These are phyloP conservation scores for Gymnopilus junonius DNA, from an alignment of 768 basidiomycete species.

Conservation along the genomic window DNA sequence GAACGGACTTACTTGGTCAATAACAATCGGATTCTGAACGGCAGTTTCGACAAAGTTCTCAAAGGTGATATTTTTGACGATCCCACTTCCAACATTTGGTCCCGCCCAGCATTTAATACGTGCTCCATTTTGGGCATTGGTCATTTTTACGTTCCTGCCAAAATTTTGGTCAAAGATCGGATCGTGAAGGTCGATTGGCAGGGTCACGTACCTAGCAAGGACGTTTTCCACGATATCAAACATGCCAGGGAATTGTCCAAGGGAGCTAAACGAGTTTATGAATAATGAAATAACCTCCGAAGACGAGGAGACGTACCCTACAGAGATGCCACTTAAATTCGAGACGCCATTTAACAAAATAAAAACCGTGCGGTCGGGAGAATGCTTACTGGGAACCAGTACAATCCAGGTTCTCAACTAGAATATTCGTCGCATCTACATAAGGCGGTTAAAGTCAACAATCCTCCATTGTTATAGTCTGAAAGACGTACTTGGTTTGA, in stretches of 20 bases:
- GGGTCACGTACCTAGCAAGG: slow-evolving; percentile 41
- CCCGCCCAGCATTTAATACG: slow-evolving; percentile 74
- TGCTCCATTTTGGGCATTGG: slow-evolving; percentile 67
- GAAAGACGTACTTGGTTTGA: slow-evolving; percentile 49
- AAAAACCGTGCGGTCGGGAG: too few species aligned
- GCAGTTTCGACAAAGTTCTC: slow-evolving; percentile 53
- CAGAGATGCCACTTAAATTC: slow-evolving; percentile 53
- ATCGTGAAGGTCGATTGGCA: not conserved
- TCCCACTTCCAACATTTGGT: slow-evolving; percentile 57
- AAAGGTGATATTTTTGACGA: slow-evolving; percentile 62
- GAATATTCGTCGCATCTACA: slow-evolving; percentile 52
- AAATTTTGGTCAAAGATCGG: not conserved
- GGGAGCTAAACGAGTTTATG: slow-evolving; percentile 42
- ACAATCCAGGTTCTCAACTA: slow-evolving; percentile 61
- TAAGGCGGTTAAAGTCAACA: slow-evolving; percentile 24
- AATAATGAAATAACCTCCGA: not conserved
- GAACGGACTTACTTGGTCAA: slow-evolving; percentile 27
- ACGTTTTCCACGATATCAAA: slow-evolving; percentile 70
- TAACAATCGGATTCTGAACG: slow-evolving; percentile 63
- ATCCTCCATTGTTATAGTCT: not conserved
- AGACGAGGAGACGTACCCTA: slow-evolving; percentile 34
- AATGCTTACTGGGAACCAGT: slow-evolving; percentile 58
- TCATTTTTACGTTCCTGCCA: slow-evolving; percentile 58
- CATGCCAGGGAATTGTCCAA: slow-evolving; percentile 56
- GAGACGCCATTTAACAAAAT: not conserved